Base-by-base conservation (phyloP, 257 asterid species). In the Eustoma russellianum region DNA sequence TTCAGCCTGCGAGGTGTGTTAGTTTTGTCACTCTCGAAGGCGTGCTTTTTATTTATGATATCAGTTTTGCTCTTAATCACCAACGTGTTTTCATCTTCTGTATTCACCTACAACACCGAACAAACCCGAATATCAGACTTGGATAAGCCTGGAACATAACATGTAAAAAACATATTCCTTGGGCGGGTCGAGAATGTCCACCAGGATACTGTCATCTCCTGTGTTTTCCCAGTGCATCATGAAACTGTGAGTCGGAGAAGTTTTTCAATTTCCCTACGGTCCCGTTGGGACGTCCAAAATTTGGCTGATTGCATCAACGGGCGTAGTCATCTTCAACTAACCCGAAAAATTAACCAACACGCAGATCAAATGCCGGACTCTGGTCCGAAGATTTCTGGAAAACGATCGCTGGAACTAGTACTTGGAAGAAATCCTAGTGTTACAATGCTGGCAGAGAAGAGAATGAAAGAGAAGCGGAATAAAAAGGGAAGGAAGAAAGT, bases 121-220 rank as follows among this genome's bases (percentile, higher is more conserved):
- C 17, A 12, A 14, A 48, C 97, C 88, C 82, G 94, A 64, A 88
- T 82, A 50, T 88, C 86, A 4, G 95, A 82, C 49, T 85, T 88
- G 46, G 95, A 70, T n/a, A 85, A 67, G 9, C 97, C 94, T 2
- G 95, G 94, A 30, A 85, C 85, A 63, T 88, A 94, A n/a, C 72
- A 85, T 33, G 72, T 70, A 68, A 74, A 88, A 85, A 2, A 69
- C 17, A 49, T 76, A 85, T 19, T 72, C 86, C 65, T 71, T 79
- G 0, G 83, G 75, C 5, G 80, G 19, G 55, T 82, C 95, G 51
- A 85, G 79, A 46, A 88, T 82, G 64, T 88, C 97, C 54, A 66
- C 85, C 53, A 86, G 91, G 5, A 82, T 56, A 9, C 8, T 35
- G 41, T 9, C 9, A 50, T 46, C 40, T 17, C 71, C 66, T 9